Evolutionary conservation across 768 basidiomycete species (phyloP).

Genomic region (Mycena epipterygia): DNA sequence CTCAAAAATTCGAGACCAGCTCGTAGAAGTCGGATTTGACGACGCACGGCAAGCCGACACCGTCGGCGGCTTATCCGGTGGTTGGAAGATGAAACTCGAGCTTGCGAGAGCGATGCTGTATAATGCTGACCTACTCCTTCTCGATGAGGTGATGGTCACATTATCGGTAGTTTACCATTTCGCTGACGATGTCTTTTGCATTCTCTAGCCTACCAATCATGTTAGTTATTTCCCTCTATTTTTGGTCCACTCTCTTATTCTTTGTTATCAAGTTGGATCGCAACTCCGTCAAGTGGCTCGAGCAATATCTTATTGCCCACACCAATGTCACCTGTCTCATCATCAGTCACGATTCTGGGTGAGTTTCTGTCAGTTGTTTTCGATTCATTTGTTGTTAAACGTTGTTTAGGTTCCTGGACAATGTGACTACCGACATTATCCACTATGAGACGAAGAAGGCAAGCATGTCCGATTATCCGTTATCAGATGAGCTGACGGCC

Average conservation of each 20-base stretch:
- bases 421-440: conserved; percentile 96
- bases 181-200: conserved; percentile 28
- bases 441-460: conserved; percentile 97
- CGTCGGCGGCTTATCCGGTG: conserved; percentile 93
- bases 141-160: conserved; percentile 78
- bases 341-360: conserved; percentile 97
- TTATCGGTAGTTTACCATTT: conserved; percentile 4
- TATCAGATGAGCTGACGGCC: conserved; percentile 32
- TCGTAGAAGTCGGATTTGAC: conserved; percentile 92
- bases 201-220: conserved; percentile 87
- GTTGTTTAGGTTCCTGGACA: conserved; percentile 84
- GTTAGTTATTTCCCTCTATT: conserved; percentile 60
- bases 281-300: conserved; percentile 91
- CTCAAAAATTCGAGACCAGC: conserved; percentile 81
- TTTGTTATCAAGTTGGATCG: conserved; percentile 72
- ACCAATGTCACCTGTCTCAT: conserved; percentile 91
- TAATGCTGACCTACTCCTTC: conserved; percentile 87
- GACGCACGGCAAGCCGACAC: conserved; percentile 85
- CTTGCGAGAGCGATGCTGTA: conserved; percentile 97
- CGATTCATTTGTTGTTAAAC: conserved; percentile 9
- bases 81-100: conserved; percentile 99
- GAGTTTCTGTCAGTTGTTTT: conserved; percentile 42
- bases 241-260: conserved; percentile 19
- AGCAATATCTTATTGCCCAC: conserved; percentile 87
- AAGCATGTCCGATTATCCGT: conserved; percentile 27